Base-by-base conservation (phyloP, 2,329 filamentous ascomycete genomes). In the Thielaviopsis ethacetica region DNA sequence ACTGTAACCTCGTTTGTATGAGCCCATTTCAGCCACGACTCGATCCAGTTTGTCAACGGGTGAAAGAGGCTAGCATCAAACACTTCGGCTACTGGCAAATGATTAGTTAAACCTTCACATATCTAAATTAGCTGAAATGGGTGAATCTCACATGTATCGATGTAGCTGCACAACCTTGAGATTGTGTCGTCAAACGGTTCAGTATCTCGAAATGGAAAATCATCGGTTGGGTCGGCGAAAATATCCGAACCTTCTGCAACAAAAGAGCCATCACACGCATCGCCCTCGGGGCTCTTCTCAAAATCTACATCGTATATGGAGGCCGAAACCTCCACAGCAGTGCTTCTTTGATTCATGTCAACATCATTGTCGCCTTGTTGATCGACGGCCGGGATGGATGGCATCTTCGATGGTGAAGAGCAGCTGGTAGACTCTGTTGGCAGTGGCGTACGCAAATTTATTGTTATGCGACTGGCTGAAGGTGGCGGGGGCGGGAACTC, bases 1-100 rank as follows among this genome's bases (percentile, higher is more conserved):
- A 65, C 64, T 12, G 69, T 65, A 24, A 68, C 65, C 3, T 71
- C 64, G 19, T 69, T 68, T 21, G 65, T 64, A 38, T 64, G 66
- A 41, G 72, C 71, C 63, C 72, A 76, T 22, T 62, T 62, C 22
- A 82, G 63, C 65, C 76, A 81, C 17, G 66, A 68, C 7, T 73
- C 70, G 24, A 82, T 71, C 79, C 80, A 84, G 5, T 68, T 67
- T 19, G 72, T 68, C 15, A 84, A 60, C 55, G 69, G 68, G 19
- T 68, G 64, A 21, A 81, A 66, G 24, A 76, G 70, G 13, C 71
- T 68, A 19, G 75, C 72, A 34, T 77, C 75, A 63, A 73, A 66
- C 27, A 24, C 50, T 1, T 58, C 56, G 13, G 50, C 24, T 4
- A 27, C 56, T 2, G 69, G 60, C 13, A 67, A 64, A 63, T 77